Conservation (phyloP, 257 asterid genomes). For the Dorcoceras hygrometricum region DNA sequence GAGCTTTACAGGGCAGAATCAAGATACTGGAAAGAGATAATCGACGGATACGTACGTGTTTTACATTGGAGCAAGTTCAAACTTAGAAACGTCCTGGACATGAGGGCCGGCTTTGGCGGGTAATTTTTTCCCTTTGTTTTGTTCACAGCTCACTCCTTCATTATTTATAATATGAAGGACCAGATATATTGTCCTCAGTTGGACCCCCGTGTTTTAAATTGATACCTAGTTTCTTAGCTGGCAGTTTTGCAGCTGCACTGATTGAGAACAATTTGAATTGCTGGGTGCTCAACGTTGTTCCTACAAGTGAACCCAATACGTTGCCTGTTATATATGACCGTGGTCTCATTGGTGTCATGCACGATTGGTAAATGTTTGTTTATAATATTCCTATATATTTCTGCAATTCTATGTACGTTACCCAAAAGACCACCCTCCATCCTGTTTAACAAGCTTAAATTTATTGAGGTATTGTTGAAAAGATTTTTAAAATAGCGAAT, state of each 20-base stretch:
- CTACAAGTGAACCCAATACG: constrained; percentile 48
- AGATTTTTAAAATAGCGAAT: not conserved
- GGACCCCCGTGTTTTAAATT: not conserved
- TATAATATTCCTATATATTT: not conserved
- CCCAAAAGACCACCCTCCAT: not conserved
- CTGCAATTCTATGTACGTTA: not conserved
- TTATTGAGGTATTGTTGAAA: not conserved
- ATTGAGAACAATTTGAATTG: constrained; percentile 42
- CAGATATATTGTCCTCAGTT: not conserved
- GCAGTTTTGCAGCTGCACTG: constrained; percentile 66
- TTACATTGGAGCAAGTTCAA: constrained; percentile 30
- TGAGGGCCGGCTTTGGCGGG: constrained; percentile 78
- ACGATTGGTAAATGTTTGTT: constrained; percentile 48
- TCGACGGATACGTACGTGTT: constrained; percentile 50
- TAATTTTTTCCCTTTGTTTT: constrained; percentile 11
- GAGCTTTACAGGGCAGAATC: constrained; percentile 64
- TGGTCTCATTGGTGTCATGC: constrained; percentile 64
- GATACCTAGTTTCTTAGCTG: constrained; percentile 7
- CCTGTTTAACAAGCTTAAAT: not conserved
- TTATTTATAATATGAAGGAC: not conserved
- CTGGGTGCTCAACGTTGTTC: constrained; percentile 76
- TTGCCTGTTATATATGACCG: constrained; percentile 63
- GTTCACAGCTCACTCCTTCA: not conserved
- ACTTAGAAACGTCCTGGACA: constrained; percentile 58
- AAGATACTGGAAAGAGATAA: constrained; percentile 42